A percentile compares a stretch with the other conserved stretches of the same genome.
phyloP scores from a whole-genome alignment of 2,329 filamentous ascomycete genomes.

The Cylindrodendrum hubeiense region DNA sequence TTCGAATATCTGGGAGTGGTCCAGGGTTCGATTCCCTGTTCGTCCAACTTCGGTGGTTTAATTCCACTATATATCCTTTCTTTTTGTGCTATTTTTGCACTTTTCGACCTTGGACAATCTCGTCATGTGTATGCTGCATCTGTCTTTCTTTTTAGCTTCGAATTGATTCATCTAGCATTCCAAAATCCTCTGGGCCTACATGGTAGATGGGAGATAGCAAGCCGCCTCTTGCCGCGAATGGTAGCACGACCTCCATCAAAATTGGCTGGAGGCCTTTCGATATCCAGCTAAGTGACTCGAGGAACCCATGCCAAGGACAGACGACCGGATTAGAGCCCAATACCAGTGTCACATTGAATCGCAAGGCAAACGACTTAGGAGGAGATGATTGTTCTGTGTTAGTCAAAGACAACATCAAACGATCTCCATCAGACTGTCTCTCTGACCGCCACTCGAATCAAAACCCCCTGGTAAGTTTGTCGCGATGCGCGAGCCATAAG shows the following conservation, averaged over 20 bases:
- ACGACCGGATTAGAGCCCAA: too few species aligned
- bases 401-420: neutral
- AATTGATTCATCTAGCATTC: too few species aligned
- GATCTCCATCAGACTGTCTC: neutral
- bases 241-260: too few species aligned
- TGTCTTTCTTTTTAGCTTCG: neutral
- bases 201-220: too few species aligned
- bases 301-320: too few species aligned
- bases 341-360: neutral
- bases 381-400: neutral
- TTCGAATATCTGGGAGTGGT: conserved; percentile 42
- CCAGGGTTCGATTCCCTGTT: conserved; percentile 50
- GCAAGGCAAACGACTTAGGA: too few species aligned
- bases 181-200: too few species aligned
- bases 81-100: conserved; percentile 29
- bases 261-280: too few species aligned
- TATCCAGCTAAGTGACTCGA: too few species aligned
- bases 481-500: neutral
- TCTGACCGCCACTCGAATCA: neutral
- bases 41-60: conserved; percentile 41
- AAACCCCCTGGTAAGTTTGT: neutral
- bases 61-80: conserved; percentile 26
- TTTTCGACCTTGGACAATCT: neutral
- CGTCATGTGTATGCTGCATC: too few species aligned
- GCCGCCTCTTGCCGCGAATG: too few species aligned